Base-by-base conservation (phyloP, 306 rosid species). In the Adenanthera pavonina region DNA sequence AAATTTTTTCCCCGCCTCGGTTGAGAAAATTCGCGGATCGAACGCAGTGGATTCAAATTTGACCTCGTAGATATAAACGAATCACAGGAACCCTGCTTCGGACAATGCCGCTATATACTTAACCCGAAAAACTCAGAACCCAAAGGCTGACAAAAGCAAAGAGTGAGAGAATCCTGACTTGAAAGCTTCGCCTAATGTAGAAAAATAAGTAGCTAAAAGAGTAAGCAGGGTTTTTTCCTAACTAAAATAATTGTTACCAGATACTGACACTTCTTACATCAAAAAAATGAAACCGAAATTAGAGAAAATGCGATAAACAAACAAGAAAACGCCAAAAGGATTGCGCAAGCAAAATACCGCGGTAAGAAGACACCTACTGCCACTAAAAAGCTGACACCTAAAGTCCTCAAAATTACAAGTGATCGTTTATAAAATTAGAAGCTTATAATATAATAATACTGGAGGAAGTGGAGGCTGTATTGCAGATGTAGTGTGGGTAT, bases 91-190 rank as follows among this genome's bases (percentile, higher is more conserved):
- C 83, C 87, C 81, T 78, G 78, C 83, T 77, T 71, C 69, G 78
- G 81, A 79, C 86, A 89, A 89, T 85, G 94, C 81, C 82, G 40
- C 85, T 71, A 62, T 19, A 80, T 88, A 89, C 85, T 69, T 81
- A 84, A 91, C 90, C 89, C 90, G 46, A 56, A 61, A 81, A 70
- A 17, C 83, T 77, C 89, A 80, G 85, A 82, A 85, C 89, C 89
- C 87, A 80, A 91, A 82, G 89, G 86, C 94, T 89, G 94, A 94
- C 94, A 91, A 85, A 78, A 64, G 91, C 78, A 57, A 82, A 80
- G 85, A 83, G 89, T 56, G 48, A 84, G 70, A 83, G 86, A 87
- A 87, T 92, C 89, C 86, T 77, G 81, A 87, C 87, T 84, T 76
- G 53, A 88, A 77, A 74, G 84, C 77, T 77, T 65, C 74, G 71